Base-by-base conservation (phyloP, 257 asterid species). In the Fraxinus cuspidata region DNA sequence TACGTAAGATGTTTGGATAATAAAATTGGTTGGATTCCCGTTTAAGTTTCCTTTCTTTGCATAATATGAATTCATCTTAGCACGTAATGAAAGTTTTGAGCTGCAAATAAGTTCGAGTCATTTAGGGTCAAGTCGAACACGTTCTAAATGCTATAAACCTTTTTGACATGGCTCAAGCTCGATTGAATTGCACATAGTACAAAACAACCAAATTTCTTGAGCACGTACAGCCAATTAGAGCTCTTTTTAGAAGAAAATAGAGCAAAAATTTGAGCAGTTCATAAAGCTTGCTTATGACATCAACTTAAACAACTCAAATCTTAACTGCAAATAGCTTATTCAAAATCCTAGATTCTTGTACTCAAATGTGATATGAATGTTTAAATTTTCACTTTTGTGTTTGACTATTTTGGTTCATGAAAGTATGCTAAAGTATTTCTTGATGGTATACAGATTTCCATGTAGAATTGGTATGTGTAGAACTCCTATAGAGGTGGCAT, bases 401-500 rank as follows among this genome's bases (percentile, higher is more conserved):
- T 53, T 2, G 12, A 19, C 12, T 18, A 53, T 60, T 21, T 60
- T 60, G 0, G 5, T 60, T 25, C 13, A 21, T 60, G 68, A 12
- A 21, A 60, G 34, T 60, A 77, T 74, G 3, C 65, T 56, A 7
- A 56, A n/a, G 65, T n/a, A 56, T 5, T n/a, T 70, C 32, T 12
- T 8, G 32, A 11, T 49, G 8, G 7, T 71, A 64, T 77, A 81
- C 86, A 86, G 88, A 78, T 84, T 82, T 25, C 84, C 82, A 2
- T 80, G 88, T 77, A 71, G 84, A 79, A 82, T 78, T 65, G 90
- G 85, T 25, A 72, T 44, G 44, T 86, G 88, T 73, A 73, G 69
- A 29, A 80, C 78, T 63, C 86, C 90, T 44, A 12, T 84, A 49
- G 90, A 86, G 38, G 80, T 84, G 23, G 66, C 90, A 42, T 60